Conservation (phyloP, 1,284 basidiomycete genomes). For the Sporisorium scitamineum region DNA sequence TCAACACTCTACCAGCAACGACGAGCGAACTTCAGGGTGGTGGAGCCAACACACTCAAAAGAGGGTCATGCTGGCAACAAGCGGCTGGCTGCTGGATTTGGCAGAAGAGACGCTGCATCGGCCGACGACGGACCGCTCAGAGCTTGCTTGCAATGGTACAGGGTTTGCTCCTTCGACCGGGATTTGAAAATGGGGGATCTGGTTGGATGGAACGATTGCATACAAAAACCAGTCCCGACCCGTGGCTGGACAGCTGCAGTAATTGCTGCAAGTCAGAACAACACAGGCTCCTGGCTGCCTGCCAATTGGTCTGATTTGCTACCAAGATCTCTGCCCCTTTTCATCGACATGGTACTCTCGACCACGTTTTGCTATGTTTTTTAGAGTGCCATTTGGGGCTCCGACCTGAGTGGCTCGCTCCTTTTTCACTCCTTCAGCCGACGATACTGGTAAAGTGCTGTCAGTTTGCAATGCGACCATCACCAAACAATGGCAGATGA, state of each 20-base stretch:
- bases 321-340: too few relatives aligned
- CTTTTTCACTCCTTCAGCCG: constrained; percentile 4
- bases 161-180: background rate
- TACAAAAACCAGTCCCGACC: too few relatives aligned
- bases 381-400: background rate
- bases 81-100: background rate
- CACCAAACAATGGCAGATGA: background rate
- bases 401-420: constrained; percentile 1
- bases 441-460: background rate
- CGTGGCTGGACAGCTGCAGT: too few relatives aligned
- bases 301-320: background rate
- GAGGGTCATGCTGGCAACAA: background rate
- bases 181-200: background rate
- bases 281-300: background rate
- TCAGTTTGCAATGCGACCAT: too few relatives aligned
- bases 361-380: background rate
- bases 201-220: background rate
- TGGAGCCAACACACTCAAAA: background rate
- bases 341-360: background rate
- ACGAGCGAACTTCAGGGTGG: too few relatives aligned
- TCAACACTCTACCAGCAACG: too few relatives aligned
- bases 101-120: background rate
- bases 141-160: constrained; percentile 2
- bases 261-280: too few relatives aligned
- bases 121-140: constrained; percentile 11